Evolutionary conservation across 148 eudicot species (phyloP).

Genomic region (Bassia scoparia): DNA sequence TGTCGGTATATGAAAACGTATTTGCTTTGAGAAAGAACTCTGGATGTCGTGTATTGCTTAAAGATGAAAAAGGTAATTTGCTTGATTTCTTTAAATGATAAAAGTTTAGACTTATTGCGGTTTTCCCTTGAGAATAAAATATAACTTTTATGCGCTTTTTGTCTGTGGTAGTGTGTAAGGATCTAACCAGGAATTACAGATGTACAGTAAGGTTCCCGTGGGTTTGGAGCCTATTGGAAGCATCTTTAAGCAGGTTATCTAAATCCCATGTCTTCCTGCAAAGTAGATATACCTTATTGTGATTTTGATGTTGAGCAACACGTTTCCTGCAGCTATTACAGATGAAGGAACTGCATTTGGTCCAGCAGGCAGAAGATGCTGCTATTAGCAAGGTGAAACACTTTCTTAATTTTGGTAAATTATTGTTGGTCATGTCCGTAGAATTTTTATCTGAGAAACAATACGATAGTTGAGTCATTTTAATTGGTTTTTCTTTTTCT

Average conservation of each 20-base stretch:
- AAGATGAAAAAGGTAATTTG: slow-evolving; percentile 50
- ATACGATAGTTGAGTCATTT: too few relatives aligned
- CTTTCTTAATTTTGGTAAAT: background rate
- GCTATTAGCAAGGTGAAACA: slow-evolving; percentile 56
- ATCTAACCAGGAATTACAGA: slow-evolving; percentile 86
- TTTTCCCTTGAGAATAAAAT: too few relatives aligned
- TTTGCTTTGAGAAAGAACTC: slow-evolving; percentile 66
- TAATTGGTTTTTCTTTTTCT: too few relatives aligned
- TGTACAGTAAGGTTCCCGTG: slow-evolving; percentile 59
- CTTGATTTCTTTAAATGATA: background rate
- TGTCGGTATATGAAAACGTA: slow-evolving; percentile 42
- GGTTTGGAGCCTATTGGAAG: slow-evolving; percentile 84
- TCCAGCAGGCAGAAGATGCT: slow-evolving; percentile 74
- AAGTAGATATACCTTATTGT: background rate
- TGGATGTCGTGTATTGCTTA: slow-evolving; percentile 63
- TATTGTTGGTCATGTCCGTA: background rate
- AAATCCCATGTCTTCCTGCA: background rate
- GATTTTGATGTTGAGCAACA: background rate
- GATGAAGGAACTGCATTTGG: slow-evolving; percentile 54
- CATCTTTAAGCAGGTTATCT: slow-evolving; percentile 65
- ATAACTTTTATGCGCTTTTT: background rate
- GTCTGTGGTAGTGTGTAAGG: slow-evolving; percentile 51
- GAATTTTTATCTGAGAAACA: too few relatives aligned
- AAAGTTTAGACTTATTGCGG: too few relatives aligned
- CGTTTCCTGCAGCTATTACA: slow-evolving; percentile 49